These are phyloP conservation scores for Penicillium simplicissimum DNA, from an alignment of 495 filamentous ascomycete species.

Conservation along the genomic window DNA sequence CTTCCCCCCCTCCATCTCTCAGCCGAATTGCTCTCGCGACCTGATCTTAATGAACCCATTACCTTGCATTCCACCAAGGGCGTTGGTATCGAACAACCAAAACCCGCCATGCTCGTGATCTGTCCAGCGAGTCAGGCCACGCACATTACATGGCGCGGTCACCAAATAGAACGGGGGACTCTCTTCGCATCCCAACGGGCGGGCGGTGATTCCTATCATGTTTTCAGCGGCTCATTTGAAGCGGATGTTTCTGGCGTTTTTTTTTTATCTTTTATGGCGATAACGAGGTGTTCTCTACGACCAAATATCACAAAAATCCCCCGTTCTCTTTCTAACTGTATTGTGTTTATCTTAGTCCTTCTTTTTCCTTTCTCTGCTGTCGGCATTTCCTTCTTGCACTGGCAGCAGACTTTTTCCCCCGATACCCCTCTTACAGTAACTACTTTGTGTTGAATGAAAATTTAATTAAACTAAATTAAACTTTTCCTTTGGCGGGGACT, in stretches of 20 bases:
- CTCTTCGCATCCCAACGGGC: conserved; percentile 20
- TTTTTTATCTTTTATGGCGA: conserved; percentile 18
- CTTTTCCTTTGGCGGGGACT: not conserved
- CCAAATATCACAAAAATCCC: conserved; percentile 13
- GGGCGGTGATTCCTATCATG: conserved; percentile 26
- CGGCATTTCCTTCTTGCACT: too few relatives aligned
- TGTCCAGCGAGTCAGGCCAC: conserved; percentile 14
- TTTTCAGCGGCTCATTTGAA: conserved; percentile 28
- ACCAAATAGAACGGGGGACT: conserved; percentile 19
- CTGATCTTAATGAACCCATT: conserved; percentile 19
- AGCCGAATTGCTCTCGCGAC: conserved; percentile 1
- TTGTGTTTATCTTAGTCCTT: not conserved
- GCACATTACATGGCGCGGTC: conserved; percentile 17
- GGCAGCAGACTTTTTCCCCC: not conserved
- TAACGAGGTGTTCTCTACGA: conserved; percentile 20
- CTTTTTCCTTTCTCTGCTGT: not conserved
- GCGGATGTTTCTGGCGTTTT: conserved; percentile 25
- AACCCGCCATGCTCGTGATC: conserved; percentile 13
- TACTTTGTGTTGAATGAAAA: too few relatives aligned
- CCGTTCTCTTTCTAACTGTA: not conserved
- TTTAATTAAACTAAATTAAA: not conserved
- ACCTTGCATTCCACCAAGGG: conserved; percentile 18
- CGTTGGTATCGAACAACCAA: conserved; percentile 13
- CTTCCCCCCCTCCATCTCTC: not conserved
- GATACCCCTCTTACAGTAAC: too few relatives aligned